Percentiles rank a stretch among this genome's conserved stretches.
phyloP scores from a whole-genome alignment of 2,329 filamentous ascomycete species.

The Colletotrichum coccodes region DNA sequence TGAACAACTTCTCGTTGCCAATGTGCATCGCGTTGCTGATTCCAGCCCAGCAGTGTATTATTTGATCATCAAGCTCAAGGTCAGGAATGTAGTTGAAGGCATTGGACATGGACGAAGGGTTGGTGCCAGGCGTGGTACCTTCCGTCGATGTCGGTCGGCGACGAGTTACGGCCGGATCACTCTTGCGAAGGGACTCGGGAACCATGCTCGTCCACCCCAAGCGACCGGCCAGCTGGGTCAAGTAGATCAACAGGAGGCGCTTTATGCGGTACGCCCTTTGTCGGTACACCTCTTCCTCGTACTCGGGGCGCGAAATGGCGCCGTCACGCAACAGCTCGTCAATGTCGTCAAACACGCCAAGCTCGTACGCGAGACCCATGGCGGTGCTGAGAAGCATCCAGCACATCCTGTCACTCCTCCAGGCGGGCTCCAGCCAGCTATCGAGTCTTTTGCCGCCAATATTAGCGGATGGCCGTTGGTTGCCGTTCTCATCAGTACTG shows the following conservation, averaged over 20 bases:
- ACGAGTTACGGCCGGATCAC: constrained; percentile 65
- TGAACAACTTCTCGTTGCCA: constrained; percentile 89
- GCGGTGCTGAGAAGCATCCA: constrained; percentile 97
- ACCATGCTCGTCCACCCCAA: constrained; percentile 96
- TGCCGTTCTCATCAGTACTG: constrained; percentile 54
- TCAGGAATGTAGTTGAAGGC: constrained; percentile 75
- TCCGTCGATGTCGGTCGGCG: constrained; percentile 62
- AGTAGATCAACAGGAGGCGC: constrained; percentile 87
- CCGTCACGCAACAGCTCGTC: constrained; percentile 73
- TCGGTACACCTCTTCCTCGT: constrained; percentile 80
- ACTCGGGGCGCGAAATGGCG: constrained; percentile 70
- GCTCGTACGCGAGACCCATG: constrained; percentile 88
- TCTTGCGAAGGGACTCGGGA: constrained; percentile 71
- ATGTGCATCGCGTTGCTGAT: constrained; percentile 93
- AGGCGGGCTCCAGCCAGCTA: constrained; percentile 95
- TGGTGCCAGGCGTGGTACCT: constrained; percentile 70
- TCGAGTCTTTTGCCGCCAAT: constrained; percentile 87
- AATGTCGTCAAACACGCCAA: constrained; percentile 94
- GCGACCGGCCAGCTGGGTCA: constrained; percentile 92
- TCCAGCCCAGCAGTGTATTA: constrained; percentile 92
- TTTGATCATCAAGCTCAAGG: constrained; percentile 73
- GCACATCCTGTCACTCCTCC: constrained; percentile 94
- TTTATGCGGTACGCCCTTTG: constrained; percentile 85
- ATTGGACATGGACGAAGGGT: constrained; percentile 64
- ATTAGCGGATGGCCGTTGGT: constrained; percentile 59